Conservation (phyloP, 1,139 yeast species). For the Hanseniaspora uvarum region DNA sequence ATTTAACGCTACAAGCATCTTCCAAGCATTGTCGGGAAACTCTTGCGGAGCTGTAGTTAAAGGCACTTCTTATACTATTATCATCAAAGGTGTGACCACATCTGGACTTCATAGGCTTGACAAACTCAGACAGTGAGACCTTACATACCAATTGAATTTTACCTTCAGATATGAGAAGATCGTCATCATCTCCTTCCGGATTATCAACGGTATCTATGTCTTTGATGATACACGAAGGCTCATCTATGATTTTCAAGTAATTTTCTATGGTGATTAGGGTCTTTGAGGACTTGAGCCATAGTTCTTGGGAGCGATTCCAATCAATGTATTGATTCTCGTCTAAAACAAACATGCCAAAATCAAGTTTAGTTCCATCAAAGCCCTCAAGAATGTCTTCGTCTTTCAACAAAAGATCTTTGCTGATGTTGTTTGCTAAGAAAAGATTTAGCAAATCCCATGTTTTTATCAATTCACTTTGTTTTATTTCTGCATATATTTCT, state of each 20-base stretch:
- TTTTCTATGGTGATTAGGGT: background rate
- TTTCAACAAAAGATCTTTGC: background rate
- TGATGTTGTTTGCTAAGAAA: background rate
- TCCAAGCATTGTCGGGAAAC: conserved; percentile 27
- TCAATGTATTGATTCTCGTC: background rate
- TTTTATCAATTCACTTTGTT: background rate
- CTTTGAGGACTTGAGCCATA: conserved; percentile 3
- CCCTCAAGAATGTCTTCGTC: background rate
- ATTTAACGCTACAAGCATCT: conserved; percentile 25
- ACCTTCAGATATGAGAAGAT: conserved; percentile 57
- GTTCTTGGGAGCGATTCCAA: conserved; percentile 2
- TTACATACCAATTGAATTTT: conserved; percentile 57
- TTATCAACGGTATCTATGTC: conserved; percentile 27
- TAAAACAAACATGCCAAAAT: background rate
- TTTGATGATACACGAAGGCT: conserved; percentile 9
- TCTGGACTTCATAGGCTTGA: conserved; percentile 43
- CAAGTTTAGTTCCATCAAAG: conserved; percentile 3
- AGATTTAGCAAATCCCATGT: conserved; percentile 1
- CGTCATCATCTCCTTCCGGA: conserved; percentile 38
- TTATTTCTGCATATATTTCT: background rate
- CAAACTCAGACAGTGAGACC: conserved; percentile 43
- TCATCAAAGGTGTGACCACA: conserved; percentile 58
- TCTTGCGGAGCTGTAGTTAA: conserved; percentile 17
- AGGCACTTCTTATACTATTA: conserved; percentile 33
- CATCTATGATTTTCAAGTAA: conserved; percentile 9